Conservation (phyloP, 495 filamentous ascomycete species). For the Penicillium salamii region DNA sequence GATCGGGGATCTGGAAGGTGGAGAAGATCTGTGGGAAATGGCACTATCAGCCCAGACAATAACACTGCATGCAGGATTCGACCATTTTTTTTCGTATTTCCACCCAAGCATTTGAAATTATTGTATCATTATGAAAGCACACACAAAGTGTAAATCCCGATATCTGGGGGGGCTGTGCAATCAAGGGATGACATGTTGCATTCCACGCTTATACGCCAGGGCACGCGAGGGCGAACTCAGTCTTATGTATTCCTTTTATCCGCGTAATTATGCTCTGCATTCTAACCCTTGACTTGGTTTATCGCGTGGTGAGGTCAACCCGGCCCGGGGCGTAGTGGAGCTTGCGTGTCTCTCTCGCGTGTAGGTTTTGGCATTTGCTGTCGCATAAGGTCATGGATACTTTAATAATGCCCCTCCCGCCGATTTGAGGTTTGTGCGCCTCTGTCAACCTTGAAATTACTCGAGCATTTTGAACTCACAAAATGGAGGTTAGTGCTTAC, state of each 20-base stretch:
- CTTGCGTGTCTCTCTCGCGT: slow-evolving; percentile 15
- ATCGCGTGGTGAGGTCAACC: slow-evolving; percentile 17
- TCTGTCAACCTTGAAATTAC: background rate
- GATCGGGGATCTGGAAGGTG: background rate
- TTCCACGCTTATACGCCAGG: slow-evolving; percentile 10
- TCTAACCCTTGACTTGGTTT: slow-evolving; percentile 2
- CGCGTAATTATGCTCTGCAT: slow-evolving; percentile 2
- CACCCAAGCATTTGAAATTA: no score
- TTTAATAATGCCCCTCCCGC: slow-evolving; percentile 1
- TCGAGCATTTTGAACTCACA: background rate
- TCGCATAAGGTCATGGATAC: slow-evolving; percentile 5
- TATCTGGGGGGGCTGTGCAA: slow-evolving; percentile 24
- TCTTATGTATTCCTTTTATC: background rate
- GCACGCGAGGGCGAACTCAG: slow-evolving; percentile 10
- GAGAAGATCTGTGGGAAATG: background rate
- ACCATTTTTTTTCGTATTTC: no score
- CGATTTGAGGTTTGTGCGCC: background rate
- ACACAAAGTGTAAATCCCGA: background rate
- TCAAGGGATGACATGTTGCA: slow-evolving; percentile 30
- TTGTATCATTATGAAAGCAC: no score
- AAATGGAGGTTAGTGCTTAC: slow-evolving; percentile 18
- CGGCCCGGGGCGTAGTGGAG: slow-evolving; percentile 26
- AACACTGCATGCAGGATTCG: background rate
- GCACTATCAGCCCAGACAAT: background rate
- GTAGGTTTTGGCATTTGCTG: slow-evolving; percentile 15